phyloP scores from a whole-genome alignment of 305 asterid genomes.

The Petunia hybrid region DNA sequence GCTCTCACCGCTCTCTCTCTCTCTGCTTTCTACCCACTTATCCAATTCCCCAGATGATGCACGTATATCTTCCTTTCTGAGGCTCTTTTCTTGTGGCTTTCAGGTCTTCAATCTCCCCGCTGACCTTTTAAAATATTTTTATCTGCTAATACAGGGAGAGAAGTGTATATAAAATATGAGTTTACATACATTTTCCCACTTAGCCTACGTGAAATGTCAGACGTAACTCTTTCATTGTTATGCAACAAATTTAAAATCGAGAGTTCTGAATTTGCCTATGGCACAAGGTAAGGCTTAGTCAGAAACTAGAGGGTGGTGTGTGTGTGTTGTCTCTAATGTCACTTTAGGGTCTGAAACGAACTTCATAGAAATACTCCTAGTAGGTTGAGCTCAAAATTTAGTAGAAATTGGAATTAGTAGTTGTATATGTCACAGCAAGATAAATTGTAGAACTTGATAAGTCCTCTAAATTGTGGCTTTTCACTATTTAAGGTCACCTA shows the following conservation, averaged over 20 bases:
- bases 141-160: background rate
- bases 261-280: background rate
- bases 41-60: slow-evolving; percentile 29
- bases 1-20: slow-evolving; percentile 31
- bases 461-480: background rate
- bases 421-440: background rate
- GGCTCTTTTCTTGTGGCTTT: slow-evolving; percentile 10
- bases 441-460: background rate
- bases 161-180: background rate
- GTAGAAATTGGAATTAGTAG: background rate
- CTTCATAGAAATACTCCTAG: background rate
- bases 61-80: background rate
- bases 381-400: background rate
- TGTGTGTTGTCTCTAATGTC: background rate
- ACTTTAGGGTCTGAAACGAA: slow-evolving; percentile 14
- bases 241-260: too few relatives aligned
- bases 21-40: background rate
- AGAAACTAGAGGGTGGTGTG: background rate
- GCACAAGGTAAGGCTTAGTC: background rate
- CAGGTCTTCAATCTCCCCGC: background rate
- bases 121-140: background rate
- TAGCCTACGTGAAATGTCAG: slow-evolving; percentile 3
- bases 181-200: slow-evolving; percentile 1
- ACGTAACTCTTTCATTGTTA: background rate
- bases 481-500: background rate